Evolutionary conservation across 176 grass and related monocot species (phyloP), one percentile per base, ranked within the genome.

Genomic region (Raddia distichophylla): DNA sequence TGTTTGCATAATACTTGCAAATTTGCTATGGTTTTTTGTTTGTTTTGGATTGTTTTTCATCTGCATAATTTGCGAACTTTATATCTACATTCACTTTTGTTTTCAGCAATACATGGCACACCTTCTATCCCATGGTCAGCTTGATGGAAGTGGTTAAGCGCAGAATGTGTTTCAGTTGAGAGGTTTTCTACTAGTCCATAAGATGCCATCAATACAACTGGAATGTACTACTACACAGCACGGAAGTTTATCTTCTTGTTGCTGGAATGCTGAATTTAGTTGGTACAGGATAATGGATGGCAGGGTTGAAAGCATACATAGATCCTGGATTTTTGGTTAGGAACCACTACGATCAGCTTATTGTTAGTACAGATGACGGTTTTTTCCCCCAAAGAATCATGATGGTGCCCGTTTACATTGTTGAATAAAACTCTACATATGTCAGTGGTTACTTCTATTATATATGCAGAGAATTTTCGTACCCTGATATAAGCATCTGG

Each of bases 61-160:
- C 37, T 32, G 53, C 8, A 8, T 27, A 22, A 61, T 76, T 68
- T 58, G 50, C 8, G 22, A 81, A 60, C 60, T 57, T 46, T 37
- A 56, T 60, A 32, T 78, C 13, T 70, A 3, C 17, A 4, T 47
- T 54, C 33, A 44, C 27, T 48, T 0, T 83, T 37, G 55, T 77
- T 81, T 84, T 84, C 89, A 97, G 91, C 91, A 97, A 97, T 91
- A 97, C 50, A 89, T 94, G 89, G 82, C 94, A 17, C 94, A 94
- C 71, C 84, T 97, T 80, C 89, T 97, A 40, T 97, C 94, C 71
- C 91, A 91, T 67, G 94, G 89, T 14, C 94, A 91, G 63, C 72
- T 91, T 5, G 89, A 91, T 16, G 89, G 94, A 73, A 90, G 82
- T 1, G 91, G 89, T 67, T 94, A 89, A 69, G 22, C 65, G 13